phyloP scores from a whole-genome alignment of 2,329 filamentous ascomycete genomes.

The Ophiostoma sp. region DNA sequence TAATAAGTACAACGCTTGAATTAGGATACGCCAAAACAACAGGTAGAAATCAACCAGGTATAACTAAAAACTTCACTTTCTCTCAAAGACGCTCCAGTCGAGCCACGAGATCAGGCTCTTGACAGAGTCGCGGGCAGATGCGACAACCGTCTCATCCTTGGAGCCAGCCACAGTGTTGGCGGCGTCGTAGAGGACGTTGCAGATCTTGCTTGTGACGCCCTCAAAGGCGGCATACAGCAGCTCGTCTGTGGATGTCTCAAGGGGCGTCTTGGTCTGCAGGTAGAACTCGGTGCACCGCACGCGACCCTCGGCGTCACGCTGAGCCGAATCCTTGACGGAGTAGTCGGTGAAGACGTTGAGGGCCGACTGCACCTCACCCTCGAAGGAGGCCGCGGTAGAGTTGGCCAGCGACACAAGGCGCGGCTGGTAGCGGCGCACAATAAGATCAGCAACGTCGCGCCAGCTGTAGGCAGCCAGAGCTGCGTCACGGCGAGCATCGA shows the following conservation, averaged over 20 bases:
- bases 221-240: constrained; percentile 22
- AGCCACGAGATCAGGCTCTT: constrained; percentile 19
- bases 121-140: constrained; percentile 16
- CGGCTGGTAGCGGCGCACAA: constrained; percentile 20
- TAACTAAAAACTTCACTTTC: background rate
- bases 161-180: background rate
- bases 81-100: constrained; percentile 26
- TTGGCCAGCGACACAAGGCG: constrained; percentile 18
- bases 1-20: background rate
- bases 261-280: constrained; percentile 17
- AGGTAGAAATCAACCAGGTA: background rate
- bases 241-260: constrained; percentile 12
- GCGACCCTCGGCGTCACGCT: constrained; percentile 18
- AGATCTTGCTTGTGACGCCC: constrained; percentile 20
- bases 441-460: constrained; percentile 23
- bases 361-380: background rate
- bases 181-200: constrained; percentile 19
- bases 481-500: constrained; percentile 9
- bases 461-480: constrained; percentile 16
- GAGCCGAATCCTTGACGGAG: constrained; percentile 6
- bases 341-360: constrained; percentile 19
- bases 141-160: background rate
- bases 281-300: constrained; percentile 21
- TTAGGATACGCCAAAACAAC: background rate
- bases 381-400: background rate